A percentile compares a stretch with the other conserved stretches of the same genome.
Evolutionary conservation across 2,329 filamentous ascomycete species (phyloP).

Genomic region (Sarocladium brachiariae): DNA sequence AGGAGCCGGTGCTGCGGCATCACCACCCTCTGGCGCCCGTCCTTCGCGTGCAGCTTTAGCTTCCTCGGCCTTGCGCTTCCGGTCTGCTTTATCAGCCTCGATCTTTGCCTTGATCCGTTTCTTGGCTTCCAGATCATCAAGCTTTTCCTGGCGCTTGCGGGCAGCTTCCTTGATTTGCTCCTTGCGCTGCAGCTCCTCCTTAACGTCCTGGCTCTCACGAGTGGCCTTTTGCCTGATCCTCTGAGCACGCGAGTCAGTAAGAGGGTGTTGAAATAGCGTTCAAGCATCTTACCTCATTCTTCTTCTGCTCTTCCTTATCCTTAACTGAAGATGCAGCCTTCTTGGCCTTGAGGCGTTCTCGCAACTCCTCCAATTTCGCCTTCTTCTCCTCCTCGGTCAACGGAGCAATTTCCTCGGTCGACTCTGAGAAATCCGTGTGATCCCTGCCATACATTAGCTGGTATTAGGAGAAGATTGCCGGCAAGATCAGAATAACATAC

Average conservation of each 20-base stretch:
- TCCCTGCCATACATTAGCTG: conserved; percentile 41
- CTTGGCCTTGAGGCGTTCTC: conserved; percentile 66
- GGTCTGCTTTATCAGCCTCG: conserved; percentile 81
- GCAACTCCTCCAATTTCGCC: conserved; percentile 67
- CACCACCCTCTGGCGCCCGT: conserved; percentile 39
- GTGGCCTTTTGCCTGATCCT: conserved; percentile 79
- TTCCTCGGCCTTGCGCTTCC: conserved; percentile 74
- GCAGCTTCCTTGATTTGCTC: conserved; percentile 89
- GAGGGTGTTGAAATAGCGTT: not conserved
- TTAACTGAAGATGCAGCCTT: conserved; percentile 57
- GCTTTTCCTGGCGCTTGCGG: conserved; percentile 81
- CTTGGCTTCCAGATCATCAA: conserved; percentile 77
- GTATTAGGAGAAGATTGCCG: not conserved
- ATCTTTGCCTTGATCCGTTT: conserved; percentile 89
- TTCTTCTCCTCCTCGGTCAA: conserved; percentile 90
- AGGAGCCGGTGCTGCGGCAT: conserved; percentile 35
- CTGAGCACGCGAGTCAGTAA: conserved; percentile 18
- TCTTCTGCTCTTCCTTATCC: conserved; percentile 76
- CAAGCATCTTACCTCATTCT: conserved; percentile 63
- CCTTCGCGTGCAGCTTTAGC: conserved; percentile 85
- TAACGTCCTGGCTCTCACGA: conserved; percentile 79
- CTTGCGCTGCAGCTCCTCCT: conserved; percentile 81
- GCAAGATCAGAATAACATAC: conserved; percentile 29
- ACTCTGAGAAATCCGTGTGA: conserved; percentile 88
- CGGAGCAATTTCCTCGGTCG: conserved; percentile 83